Evolutionary conservation across 495 filamentous ascomycete species (phyloP).

Genomic region (Pseudoneurospora amorphoporcata): DNA sequence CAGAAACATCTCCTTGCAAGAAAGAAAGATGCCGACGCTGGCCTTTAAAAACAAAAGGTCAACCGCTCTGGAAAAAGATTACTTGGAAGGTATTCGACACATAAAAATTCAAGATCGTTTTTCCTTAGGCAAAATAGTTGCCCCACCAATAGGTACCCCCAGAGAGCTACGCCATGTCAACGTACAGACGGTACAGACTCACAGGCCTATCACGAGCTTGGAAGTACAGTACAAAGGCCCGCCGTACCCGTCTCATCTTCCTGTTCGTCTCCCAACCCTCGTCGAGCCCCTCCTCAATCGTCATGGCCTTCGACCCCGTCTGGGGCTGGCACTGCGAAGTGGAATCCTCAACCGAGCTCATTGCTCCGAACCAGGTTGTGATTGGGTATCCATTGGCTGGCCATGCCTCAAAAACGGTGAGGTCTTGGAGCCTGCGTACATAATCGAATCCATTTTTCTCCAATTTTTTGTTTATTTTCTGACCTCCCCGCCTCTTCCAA

Average conservation of each 20-base stretch:
- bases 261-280: background rate
- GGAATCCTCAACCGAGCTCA: background rate
- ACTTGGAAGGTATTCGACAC: background rate
- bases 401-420: background rate
- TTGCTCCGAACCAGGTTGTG: background rate
- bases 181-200: background rate
- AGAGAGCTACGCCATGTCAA: background rate
- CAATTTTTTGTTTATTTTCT: background rate
- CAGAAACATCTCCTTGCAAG: background rate
- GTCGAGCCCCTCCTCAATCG: background rate
- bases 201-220: background rate
- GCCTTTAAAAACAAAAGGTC: background rate
- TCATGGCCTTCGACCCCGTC: background rate
- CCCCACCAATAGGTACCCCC: background rate
- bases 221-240: background rate
- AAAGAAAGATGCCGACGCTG: background rate
- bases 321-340: background rate
- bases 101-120: background rate
- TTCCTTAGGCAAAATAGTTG: background rate
- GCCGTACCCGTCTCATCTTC: background rate
- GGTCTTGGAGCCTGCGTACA: background rate
- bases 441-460: background rate
- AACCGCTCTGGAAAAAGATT: background rate
- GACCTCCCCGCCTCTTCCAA: background rate
- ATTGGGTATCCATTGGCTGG: background rate